These are phyloP conservation scores for Oryza nivara DNA, from an alignment of 176 grass and related monocot species.

Conservation along the genomic window DNA sequence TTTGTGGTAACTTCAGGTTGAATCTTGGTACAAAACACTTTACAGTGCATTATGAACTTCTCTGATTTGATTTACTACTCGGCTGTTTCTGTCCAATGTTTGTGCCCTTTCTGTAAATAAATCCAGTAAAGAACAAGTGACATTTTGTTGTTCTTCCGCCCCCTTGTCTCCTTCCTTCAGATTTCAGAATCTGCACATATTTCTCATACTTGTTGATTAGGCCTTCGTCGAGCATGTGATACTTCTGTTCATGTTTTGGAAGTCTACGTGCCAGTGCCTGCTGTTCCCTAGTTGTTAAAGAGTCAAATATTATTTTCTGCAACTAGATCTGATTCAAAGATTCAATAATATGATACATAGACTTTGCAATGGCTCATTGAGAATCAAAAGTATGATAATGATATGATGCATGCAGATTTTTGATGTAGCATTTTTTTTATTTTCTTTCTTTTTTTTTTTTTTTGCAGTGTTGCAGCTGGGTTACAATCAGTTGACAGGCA, in stretches of 20 bases:
- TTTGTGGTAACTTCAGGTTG: slow-evolving; percentile 8
- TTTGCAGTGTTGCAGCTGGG: slow-evolving; percentile 88
- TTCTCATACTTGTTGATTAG: neutral
- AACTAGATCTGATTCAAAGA: neutral
- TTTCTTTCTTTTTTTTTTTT: neutral
- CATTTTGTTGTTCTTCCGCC: neutral
- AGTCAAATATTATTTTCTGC: neutral
- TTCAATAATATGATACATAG: neutral
- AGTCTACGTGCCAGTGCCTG: neutral
- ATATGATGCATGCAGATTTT: neutral
- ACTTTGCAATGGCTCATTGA: neutral
- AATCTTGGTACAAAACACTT: slow-evolving; percentile 22
- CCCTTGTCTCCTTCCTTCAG: neutral
- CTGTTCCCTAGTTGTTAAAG: neutral
- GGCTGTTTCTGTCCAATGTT: neutral
- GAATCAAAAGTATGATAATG: neutral
- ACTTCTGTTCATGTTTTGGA: slow-evolving; percentile 18
- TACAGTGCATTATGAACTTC: neutral
- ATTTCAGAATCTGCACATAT: neutral
- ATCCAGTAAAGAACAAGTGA: neutral
- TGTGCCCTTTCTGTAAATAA: neutral
- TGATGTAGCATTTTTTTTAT: slow-evolving; percentile 1
- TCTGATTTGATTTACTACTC: slow-evolving; percentile 6
- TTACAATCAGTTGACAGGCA: slow-evolving; percentile 83
- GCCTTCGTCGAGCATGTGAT: neutral